Percentiles rank a stretch among this genome's conserved stretches.
phyloP scores from a whole-genome alignment of 345 rosid genomes.

The Lepidium sativum region DNA sequence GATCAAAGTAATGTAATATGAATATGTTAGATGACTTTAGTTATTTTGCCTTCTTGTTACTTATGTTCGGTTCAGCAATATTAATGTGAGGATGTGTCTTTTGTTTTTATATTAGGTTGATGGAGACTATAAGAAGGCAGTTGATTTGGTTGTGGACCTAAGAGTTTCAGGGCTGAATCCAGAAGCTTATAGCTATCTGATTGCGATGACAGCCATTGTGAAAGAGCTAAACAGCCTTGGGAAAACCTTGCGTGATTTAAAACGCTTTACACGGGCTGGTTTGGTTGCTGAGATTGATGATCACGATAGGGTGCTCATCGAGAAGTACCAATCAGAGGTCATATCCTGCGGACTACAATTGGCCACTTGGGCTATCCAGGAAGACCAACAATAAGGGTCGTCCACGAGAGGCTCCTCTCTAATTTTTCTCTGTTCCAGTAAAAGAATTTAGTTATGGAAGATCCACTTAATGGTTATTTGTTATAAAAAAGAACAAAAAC shows the following conservation, averaged over 20 bases:
- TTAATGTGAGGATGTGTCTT: background rate
- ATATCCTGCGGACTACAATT: conserved; percentile 52
- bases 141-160: conserved; percentile 54
- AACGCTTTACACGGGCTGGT: conserved; percentile 52
- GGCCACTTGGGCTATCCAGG: conserved; percentile 69
- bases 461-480: no score
- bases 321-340: conserved; percentile 64
- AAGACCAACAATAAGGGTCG: conserved; percentile 42
- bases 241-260: conserved; percentile 63
- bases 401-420: conserved; percentile 82
- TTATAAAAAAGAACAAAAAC: no score
- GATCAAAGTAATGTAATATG: background rate
- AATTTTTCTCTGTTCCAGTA: no score
- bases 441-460: no score
- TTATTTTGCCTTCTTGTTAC: background rate
- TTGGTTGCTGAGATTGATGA: conserved; percentile 47
- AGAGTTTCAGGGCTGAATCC: conserved; percentile 73
- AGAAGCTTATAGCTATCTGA: conserved; percentile 73
- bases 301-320: conserved; percentile 41
- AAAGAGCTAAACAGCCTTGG: conserved; percentile 80
- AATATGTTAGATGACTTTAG: background rate
- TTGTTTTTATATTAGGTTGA: conserved; percentile 49
- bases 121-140: conserved; percentile 65
- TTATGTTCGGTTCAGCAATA: background rate
- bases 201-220: conserved; percentile 89